Evolutionary conservation across 148 eudicot genomes (phyloP), one percentile per base, ranked within the genome.

Genomic region (Hydrangea macrophylla): DNA sequence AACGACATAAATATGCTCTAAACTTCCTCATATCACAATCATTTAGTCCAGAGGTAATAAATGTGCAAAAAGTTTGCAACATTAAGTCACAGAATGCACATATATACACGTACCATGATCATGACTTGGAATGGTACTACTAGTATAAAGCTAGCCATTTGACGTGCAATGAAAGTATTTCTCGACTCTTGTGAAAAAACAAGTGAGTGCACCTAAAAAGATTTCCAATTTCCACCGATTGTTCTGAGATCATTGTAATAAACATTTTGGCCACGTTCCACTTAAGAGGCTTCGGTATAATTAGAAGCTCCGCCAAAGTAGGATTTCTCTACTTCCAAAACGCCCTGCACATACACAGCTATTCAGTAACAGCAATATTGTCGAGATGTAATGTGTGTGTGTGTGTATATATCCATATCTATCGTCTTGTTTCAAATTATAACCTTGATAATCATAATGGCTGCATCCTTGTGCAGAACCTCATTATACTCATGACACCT

Each of bases 391-490:
- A 53, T n/a, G 20, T 28, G 30, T n/a, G n/a, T n/a, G n/a, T n/a
- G n/a, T n/a, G n/a, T n/a, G n/a, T n/a, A 35, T 33, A 31, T 17
- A 28, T 13, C 33, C 6, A n/a, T 23, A 20, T 9, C 12, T 12
- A 48, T 33, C 20, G 20, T 15, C 6, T 22, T 7, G 26, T 70
- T 67, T 39, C 57, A 58, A 44, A 15, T 45, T 39, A 58, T 10
- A 31, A 82, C 99, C 99, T 94, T 81, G 57, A 94, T 87, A 54
- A 94, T 91, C 84, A 87, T 85, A 53, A 87, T 61, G 24, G 99
- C 99, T 18, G 96, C 96, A 26, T 87, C 92, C 78, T 91, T 94
- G 86, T 94, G 90, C 75, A 94, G 58, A 70, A 94, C 88, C 81
- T 91, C 97, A 42, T 94, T 94, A 65, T 91, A 87, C 82, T 90